Evolutionary conservation across 768 basidiomycete genomes (phyloP).

Genomic region (Rhodocollybia butyracea): DNA sequence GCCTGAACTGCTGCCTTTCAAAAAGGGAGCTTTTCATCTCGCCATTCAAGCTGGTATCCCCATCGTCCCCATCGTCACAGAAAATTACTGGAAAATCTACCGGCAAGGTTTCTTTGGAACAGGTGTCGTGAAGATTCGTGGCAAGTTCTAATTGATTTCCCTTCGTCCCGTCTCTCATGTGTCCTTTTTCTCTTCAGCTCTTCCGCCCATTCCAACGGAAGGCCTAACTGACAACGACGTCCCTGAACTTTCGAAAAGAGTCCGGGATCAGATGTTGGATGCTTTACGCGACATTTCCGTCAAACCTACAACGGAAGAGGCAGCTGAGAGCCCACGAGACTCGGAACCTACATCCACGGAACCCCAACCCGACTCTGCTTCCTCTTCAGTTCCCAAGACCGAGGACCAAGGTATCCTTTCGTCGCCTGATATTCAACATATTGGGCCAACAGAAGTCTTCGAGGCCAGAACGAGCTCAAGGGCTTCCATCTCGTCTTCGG

Average conservation of each 20-base stretch:
- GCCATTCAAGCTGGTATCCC: conserved; percentile 90
- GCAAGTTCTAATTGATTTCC: conserved; percentile 38
- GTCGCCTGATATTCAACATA: background rate
- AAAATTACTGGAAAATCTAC: conserved; percentile 92
- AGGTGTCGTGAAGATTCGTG: conserved; percentile 79
- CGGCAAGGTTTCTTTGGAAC: conserved; percentile 70
- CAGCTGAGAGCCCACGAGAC: conserved; percentile 5
- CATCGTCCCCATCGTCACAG: conserved; percentile 86
- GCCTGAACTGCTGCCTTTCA: conserved; percentile 79
- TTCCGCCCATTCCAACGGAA: conserved; percentile 82
- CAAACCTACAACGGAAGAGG: conserved; percentile 25
- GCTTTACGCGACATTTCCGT: conserved; percentile 76
- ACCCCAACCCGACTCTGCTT: background rate
- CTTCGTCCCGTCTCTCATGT: background rate
- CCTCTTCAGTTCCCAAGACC: background rate
- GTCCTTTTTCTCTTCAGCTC: conserved; percentile 47
- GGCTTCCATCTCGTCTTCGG: conserved; percentile 32
- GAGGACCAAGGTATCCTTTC: background rate
- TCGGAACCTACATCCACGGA: background rate
- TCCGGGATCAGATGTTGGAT: conserved; percentile 77
- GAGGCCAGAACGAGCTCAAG: conserved; percentile 17
- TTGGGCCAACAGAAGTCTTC: background rate
- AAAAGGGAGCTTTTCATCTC: conserved; percentile 98
- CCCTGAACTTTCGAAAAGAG: conserved; percentile 55
- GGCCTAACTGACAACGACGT: conserved; percentile 73